Evolutionary conservation across 2,329 filamentous ascomycete species (phyloP), one percentile per base, ranked within the genome.

Genomic region (Ceratocystis harringtonii): DNA sequence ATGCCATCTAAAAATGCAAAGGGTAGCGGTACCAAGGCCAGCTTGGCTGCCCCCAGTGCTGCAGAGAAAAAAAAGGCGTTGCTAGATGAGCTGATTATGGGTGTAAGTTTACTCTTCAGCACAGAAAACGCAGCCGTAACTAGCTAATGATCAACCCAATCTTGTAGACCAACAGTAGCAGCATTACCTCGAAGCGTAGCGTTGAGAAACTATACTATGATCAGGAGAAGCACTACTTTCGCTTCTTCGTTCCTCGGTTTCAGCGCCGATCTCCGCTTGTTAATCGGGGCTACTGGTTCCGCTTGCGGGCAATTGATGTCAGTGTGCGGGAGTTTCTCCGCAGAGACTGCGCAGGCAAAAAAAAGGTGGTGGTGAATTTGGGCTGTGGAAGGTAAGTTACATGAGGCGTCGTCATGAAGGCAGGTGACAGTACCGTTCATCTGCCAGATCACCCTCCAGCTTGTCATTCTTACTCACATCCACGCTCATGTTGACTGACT

Each of bases 181-280:
- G 89, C 72, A 96, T 96, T 70, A 87, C 92, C 17, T 96, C 91
- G 15, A 96, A 96, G 74, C 80, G 91, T 70, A 94, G 90, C 71
- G 92, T 96, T n/a, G 91, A 96, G 72, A 86, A 86, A 70, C 78
- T 95, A 15, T 96, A 96, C 74, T 87, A 89, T 72, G 80, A 87
- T 17, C 71, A 84, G 68, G 85, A 95, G 71, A 83, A 88, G 32
- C 88, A 95, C 73, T 95, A 89, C 77, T 92, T 94, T 70, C 86
- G 88, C 60, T 87, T 90, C 72, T 96, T 96, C 74, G 90, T 95
- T 43, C 86, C 83, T 70, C 95, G 92, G 73, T 88, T 88, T 70
- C 86, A 90, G 74, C 81, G 90, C 68, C 81, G 92, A 61, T 86
- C 90, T n/a, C 91, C 92, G 0, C 79, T 96, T 63, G 94, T 96